Evolutionary conservation across 306 rosid species (phyloP).

Genomic region (Adenanthera pavonina): DNA sequence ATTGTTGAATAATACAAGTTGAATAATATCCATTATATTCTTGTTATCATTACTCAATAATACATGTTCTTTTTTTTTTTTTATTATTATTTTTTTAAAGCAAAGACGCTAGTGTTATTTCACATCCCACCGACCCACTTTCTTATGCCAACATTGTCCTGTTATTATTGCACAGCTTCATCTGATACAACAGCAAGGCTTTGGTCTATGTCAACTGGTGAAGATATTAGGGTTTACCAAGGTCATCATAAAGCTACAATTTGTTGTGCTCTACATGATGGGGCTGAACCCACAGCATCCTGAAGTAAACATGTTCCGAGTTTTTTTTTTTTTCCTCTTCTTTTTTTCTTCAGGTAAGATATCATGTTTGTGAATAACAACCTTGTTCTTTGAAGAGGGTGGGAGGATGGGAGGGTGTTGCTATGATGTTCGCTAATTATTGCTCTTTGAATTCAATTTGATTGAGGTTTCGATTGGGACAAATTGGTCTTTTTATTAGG

Average conservation of each 20-base stretch:
- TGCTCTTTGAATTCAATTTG: not conserved
- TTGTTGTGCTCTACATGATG: constrained; percentile 97
- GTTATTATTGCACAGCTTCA: constrained; percentile 66
- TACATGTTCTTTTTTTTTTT: too few relatives aligned
- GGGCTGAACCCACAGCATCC: constrained; percentile 78
- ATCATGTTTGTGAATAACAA: constrained; percentile 43
- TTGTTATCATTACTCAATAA: too few relatives aligned
- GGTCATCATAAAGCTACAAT: constrained; percentile 97
- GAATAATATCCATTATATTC: too few relatives aligned
- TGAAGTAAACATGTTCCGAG: constrained; percentile 36
- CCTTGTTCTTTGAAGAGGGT: not conserved
- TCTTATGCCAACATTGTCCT: constrained; percentile 15
- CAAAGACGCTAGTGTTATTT: not conserved
- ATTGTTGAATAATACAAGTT: constrained; percentile 22
- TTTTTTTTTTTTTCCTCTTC: not conserved
- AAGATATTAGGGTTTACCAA: constrained; percentile 83
- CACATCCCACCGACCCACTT: not conserved
- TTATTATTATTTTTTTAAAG: not conserved
- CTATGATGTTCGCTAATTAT: not conserved
- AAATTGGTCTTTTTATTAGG: not conserved
- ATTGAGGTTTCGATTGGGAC: not conserved
- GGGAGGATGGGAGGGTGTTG: not conserved
- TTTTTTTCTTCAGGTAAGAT: not conserved
- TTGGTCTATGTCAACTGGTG: constrained; percentile 89
- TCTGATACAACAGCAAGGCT: constrained; percentile 96